phyloP scores from a whole-genome alignment of 208 protist species.

The Lotmaria passim region DNA sequence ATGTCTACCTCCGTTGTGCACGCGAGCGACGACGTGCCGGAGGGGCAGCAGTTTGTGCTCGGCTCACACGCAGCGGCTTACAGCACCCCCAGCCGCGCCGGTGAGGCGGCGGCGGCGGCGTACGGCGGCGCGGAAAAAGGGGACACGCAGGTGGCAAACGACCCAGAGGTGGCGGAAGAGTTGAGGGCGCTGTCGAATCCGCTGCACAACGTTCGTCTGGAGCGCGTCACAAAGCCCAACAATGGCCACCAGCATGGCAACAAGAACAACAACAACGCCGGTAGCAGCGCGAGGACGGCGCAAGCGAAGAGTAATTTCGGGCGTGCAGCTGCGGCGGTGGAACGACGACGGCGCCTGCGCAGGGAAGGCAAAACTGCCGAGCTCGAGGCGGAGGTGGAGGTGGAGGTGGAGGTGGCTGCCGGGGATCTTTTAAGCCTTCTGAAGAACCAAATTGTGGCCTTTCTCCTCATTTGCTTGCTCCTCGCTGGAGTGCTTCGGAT shows the following conservation, averaged over 20 bases:
- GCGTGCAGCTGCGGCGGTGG: neutral
- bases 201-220: constrained; percentile 27
- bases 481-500: constrained; percentile 34
- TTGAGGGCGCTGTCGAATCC: constrained; percentile 8
- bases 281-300: neutral
- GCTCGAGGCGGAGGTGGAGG: neutral
- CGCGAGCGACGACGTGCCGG: neutral
- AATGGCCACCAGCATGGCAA: neutral
- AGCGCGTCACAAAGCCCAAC: constrained; percentile 1
- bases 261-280: neutral
- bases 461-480: constrained; percentile 31
- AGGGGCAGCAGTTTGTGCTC: constrained; percentile 11
- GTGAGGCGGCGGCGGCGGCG: too few species aligned
- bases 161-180: neutral
- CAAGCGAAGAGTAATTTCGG: neutral
- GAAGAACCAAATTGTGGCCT: constrained; percentile 23
- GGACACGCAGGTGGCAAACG: too few species aligned
- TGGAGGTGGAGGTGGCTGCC: neutral
- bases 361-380: neutral
- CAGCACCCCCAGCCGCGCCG: too few species aligned
- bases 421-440: neutral
- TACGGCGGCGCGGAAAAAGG: neutral
- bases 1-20: constrained; percentile 14
- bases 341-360: neutral
- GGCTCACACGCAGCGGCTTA: neutral